These are phyloP conservation scores for Phytophthora capsici DNA, from an alignment of 352 stramenopile species.

Conservation along the genomic window DNA sequence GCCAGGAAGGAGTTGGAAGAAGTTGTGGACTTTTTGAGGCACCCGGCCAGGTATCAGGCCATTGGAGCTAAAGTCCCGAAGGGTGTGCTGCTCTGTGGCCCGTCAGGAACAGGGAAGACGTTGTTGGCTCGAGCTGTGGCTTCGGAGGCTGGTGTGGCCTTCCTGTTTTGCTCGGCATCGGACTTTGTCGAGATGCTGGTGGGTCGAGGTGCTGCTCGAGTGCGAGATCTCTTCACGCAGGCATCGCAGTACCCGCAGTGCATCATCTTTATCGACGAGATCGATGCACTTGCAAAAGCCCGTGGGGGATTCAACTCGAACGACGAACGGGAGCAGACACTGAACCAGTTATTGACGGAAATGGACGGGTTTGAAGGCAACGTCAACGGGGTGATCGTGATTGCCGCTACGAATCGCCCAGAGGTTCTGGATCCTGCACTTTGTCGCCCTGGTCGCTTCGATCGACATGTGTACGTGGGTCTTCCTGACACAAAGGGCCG, in stretches of 20 bases:
- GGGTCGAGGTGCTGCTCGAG: conserved; percentile 92
- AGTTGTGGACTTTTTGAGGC: conserved; percentile 96
- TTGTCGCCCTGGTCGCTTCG: conserved; percentile 96
- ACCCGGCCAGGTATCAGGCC: conserved; percentile 90
- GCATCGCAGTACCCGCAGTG: conserved; percentile 94
- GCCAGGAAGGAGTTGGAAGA: conserved; percentile 94
- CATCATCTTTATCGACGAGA: conserved; percentile 99
- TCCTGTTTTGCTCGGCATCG: conserved; percentile 96
- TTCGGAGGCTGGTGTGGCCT: conserved; percentile 93
- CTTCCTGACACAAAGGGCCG: conserved; percentile 93
- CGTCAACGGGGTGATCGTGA: conserved; percentile 93
- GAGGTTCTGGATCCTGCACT: conserved; percentile 96
- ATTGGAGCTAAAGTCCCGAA: conserved; percentile 94
- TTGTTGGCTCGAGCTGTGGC: conserved; percentile 93
- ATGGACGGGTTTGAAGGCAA: conserved; percentile 94
- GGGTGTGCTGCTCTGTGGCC: conserved; percentile 94
- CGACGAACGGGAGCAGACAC: conserved; percentile 96
- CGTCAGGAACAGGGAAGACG: conserved; percentile 95
- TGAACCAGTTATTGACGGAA: conserved; percentile 93
- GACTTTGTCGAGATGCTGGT: conserved; percentile 99
- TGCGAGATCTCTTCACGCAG: conserved; percentile 94
- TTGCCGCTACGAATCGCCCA: conserved; percentile 96
- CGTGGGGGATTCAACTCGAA: conserved; percentile 91
- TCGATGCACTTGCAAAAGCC: conserved; percentile 93
- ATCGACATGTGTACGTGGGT: conserved; percentile 96